Evolutionary conservation across 495 filamentous ascomycete species (phyloP).

Genomic region (Neohortaea acidophila): DNA sequence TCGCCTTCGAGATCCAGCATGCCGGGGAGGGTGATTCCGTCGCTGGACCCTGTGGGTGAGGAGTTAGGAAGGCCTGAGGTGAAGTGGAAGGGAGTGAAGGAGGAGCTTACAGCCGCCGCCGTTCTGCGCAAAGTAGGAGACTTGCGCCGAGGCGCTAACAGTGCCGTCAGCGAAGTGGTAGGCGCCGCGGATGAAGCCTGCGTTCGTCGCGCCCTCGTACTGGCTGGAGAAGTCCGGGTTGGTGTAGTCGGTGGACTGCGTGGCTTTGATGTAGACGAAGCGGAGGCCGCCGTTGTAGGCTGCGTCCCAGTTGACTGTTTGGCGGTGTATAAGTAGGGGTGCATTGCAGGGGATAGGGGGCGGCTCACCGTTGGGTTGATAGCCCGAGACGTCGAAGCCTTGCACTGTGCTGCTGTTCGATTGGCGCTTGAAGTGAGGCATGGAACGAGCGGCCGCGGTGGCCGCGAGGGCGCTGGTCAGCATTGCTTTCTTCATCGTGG

Average conservation of each 20-base stretch:
- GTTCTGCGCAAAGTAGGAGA: slow-evolving; percentile 42
- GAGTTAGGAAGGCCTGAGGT: too few relatives aligned
- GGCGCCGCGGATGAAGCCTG: slow-evolving; percentile 44
- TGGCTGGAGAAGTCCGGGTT: slow-evolving; percentile 31
- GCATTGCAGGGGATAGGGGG: too few relatives aligned
- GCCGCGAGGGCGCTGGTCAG: background rate
- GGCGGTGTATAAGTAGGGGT: too few relatives aligned
- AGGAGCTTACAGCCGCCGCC: slow-evolving; percentile 54
- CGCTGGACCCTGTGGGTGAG: too few relatives aligned
- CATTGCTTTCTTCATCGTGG: too few relatives aligned
- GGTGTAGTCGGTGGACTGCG: slow-evolving; percentile 41
- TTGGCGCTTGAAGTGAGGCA: too few relatives aligned
- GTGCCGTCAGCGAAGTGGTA: slow-evolving; percentile 47
- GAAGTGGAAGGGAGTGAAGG: too few relatives aligned
- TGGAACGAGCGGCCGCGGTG: too few relatives aligned
- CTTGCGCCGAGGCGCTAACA: slow-evolving; percentile 38
- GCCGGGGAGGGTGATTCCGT: slow-evolving; percentile 48
- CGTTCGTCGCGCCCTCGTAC: slow-evolving; percentile 38
- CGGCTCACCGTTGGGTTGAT: slow-evolving; percentile 39
- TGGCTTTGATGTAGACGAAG: slow-evolving; percentile 59
- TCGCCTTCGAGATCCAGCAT: slow-evolving; percentile 50
- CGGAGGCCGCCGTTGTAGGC: slow-evolving; percentile 44
- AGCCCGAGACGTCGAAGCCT: slow-evolving; percentile 52
- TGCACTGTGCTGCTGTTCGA: slow-evolving; percentile 29
- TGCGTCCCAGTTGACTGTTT: slow-evolving; percentile 40